phyloP scores from a whole-genome alignment of 108 stramenopile genomes.

The Nitzschia sp. region DNA sequence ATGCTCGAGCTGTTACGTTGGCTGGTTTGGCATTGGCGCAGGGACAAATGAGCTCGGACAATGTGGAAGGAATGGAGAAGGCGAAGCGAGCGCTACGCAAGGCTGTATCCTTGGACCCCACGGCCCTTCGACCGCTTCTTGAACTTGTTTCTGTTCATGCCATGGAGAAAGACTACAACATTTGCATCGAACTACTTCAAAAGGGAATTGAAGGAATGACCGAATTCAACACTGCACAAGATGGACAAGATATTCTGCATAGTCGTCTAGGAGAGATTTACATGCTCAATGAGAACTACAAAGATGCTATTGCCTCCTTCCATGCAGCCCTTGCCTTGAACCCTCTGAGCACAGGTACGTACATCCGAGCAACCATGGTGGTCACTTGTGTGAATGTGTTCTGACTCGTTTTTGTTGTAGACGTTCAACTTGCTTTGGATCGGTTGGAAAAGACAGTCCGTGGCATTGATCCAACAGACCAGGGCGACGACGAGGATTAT shows the following conservation, averaged over 20 bases:
- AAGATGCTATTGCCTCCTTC: slow-evolving; percentile 69
- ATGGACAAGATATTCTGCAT: slow-evolving; percentile 54
- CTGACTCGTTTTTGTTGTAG: slow-evolving; percentile 1
- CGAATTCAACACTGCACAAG: slow-evolving; percentile 22
- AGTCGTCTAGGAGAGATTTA: slow-evolving; percentile 75
- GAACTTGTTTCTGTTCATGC: slow-evolving; percentile 67
- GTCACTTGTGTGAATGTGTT: too few relatives aligned
- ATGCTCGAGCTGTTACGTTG: slow-evolving; percentile 75
- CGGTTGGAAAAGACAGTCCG: slow-evolving; percentile 72
- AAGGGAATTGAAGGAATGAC: slow-evolving; percentile 60
- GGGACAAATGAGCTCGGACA: slow-evolving; percentile 31
- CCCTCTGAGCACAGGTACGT: slow-evolving; percentile 50
- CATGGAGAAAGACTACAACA: slow-evolving; percentile 60
- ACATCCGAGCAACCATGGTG: background rate
- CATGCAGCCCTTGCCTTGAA: slow-evolving; percentile 76
- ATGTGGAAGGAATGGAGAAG: slow-evolving; percentile 57
- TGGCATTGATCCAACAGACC: slow-evolving; percentile 38
- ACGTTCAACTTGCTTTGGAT: slow-evolving; percentile 63
- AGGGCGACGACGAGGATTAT: slow-evolving; percentile 36
- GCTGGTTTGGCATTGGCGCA: slow-evolving; percentile 78
- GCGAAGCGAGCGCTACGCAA: slow-evolving; percentile 79
- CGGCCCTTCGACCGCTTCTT: slow-evolving; percentile 65
- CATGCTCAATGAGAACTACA: slow-evolving; percentile 58
- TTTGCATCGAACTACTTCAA: slow-evolving; percentile 60
- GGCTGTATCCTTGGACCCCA: slow-evolving; percentile 66